These are phyloP conservation scores for Aspergillus pseudoglaucus DNA, from an alignment of 2,329 filamentous ascomycete genomes.

Conservation along the genomic window DNA sequence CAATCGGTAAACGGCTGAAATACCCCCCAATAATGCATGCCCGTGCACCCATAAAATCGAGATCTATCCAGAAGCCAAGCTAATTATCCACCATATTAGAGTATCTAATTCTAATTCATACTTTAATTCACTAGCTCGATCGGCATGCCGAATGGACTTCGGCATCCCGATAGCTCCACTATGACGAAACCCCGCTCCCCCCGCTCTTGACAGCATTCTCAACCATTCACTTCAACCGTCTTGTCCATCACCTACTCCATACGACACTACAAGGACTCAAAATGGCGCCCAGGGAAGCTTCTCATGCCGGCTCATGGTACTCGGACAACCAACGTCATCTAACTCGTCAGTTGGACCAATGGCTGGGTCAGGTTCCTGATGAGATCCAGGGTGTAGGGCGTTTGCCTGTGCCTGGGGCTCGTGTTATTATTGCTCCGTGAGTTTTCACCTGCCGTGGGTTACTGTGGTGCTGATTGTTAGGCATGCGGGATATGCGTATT, in stretches of 20 bases:
- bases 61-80: too few species aligned
- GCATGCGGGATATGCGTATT: conserved; percentile 90
- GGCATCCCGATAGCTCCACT: conserved; percentile 16
- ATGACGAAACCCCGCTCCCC: conserved; percentile 17
- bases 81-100: too few species aligned
- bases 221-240: background rate
- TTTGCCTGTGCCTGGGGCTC: conserved; percentile 66
- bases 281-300: conserved; percentile 50
- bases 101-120: too few species aligned
- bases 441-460: conserved; percentile 25
- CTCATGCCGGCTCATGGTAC: conserved; percentile 89
- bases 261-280: background rate
- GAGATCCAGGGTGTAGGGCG: conserved; percentile 56
- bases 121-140: background rate
- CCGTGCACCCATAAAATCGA: too few species aligned
- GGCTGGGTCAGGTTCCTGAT: conserved; percentile 64
- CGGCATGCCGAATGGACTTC: conserved; percentile 2
- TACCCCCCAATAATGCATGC: too few species aligned
- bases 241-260: background rate
- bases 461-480: conserved; percentile 42
- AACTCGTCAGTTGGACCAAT: conserved; percentile 63
- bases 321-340: conserved; percentile 55
- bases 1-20: too few species aligned
- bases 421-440: conserved; percentile 90
- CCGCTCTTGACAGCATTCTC: conserved; percentile 14